A percentile compares a stretch with the other conserved stretches of the same genome.
phyloP scores from a whole-genome alignment of 1,139 yeast genomes.

The Arxiozyma telluris region DNA sequence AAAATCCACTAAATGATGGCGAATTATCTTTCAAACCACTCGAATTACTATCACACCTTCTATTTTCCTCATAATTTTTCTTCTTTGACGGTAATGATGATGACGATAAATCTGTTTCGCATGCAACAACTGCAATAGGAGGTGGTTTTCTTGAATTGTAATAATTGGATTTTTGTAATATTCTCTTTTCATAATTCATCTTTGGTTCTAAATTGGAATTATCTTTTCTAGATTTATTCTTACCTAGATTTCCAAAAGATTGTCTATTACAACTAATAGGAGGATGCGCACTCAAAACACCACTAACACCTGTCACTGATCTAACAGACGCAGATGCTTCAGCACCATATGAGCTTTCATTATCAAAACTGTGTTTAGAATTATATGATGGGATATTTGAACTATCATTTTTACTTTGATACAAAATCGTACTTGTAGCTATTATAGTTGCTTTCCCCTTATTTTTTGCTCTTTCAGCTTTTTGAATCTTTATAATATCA shows the following conservation, averaged over 20 bases:
- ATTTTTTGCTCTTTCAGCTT: slow-evolving; percentile 3
- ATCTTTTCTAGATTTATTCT: slow-evolving; percentile 1
- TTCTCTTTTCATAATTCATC: background rate
- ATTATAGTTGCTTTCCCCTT: slow-evolving; percentile 4
- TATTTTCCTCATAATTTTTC: background rate
- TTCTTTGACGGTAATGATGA: background rate
- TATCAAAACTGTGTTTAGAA: background rate
- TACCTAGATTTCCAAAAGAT: background rate
- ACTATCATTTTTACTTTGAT: background rate
- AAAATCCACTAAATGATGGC: slow-evolving; percentile 15
- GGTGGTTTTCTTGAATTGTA: background rate
- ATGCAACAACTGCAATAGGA: background rate
- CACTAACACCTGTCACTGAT: slow-evolving; percentile 13
- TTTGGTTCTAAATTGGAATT: background rate
- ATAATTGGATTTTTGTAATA: background rate
- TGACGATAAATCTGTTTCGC: background rate
- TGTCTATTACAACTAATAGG: background rate
- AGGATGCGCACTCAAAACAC: slow-evolving; percentile 4
- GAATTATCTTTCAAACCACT: background rate
- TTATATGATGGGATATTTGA: background rate
- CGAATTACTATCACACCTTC: background rate
- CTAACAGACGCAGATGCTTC: slow-evolving; percentile 10
- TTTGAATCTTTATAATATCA: background rate
- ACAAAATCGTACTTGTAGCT: background rate
- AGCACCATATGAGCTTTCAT: slow-evolving; percentile 3